Base-by-base conservation (phyloP, 768 basidiomycete species). In the Collybia mongolica region DNA sequence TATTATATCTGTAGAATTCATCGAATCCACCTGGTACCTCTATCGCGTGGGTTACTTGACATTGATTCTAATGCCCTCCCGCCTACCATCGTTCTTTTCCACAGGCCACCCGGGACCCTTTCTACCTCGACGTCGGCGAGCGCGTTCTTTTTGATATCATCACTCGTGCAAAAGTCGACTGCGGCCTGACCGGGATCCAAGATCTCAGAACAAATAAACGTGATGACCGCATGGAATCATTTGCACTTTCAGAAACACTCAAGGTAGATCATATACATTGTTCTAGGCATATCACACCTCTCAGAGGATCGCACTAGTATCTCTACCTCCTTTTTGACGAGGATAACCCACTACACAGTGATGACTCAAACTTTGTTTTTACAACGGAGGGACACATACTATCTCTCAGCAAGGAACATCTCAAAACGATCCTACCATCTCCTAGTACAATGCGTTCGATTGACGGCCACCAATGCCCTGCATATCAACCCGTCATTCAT, bases 191-290 rank as follows among this genome's bases (percentile, higher is more conserved):
- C 5, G 86, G 90, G 6, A 84, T 98, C 49, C 74, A 77, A 56
- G 89, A 97, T 66, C 77, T 98, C 2, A 75, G 86, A 37, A 83
- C 75, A 24, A 89, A 91, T 57, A 74, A 83, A 58, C 82, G 81
- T 15, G 93, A 95, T 55, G 93, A 98, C 60, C 81, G 96, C 52
- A 98, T 98, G 97, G 97, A 98, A 66, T 93, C 90, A 4, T 99
- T 98, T 65, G 83, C 83, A n/a, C 75, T 98, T 26, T 93, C 91
- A 2, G 95, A 96, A 70, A 93, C 93, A 0, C 71, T 97, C 41
- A 96, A 95, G 78, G 93, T 87, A 52, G 26, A 67, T 36, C 14
- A 22, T 20, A 28, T 29, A 11, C 2, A 19, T 24, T 24, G 17
- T 42, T n/a, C 19, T 37, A 36, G 23, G 46, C 38, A 24, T 17